These are phyloP conservation scores for Debaryomycetaceae sp. DNA, from an alignment of 1,139 yeast species.

Conservation along the genomic window DNA sequence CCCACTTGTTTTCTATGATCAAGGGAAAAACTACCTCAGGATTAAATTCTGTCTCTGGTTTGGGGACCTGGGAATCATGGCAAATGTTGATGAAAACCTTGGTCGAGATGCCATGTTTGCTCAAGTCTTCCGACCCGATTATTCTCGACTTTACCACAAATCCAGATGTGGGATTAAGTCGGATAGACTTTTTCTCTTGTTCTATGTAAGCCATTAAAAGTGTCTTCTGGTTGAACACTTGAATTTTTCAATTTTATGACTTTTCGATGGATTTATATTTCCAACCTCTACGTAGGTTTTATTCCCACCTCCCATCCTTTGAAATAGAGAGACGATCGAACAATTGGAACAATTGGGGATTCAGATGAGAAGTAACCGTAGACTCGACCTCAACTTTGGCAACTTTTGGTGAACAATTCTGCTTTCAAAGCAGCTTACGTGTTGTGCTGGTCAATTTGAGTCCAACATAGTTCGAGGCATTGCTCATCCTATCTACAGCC, in stretches of 20 bases:
- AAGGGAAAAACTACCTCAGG: conserved; percentile 59
- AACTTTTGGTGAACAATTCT: too few species aligned
- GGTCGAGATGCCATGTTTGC: conserved; percentile 31
- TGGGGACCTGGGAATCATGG: conserved; percentile 60
- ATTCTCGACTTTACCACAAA: conserved; percentile 64
- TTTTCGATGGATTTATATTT: background rate
- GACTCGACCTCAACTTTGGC: too few species aligned
- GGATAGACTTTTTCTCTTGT: conserved; percentile 17
- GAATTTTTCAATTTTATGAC: background rate
- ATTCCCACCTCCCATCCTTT: background rate
- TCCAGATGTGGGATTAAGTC: conserved; percentile 48
- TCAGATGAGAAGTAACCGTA: too few species aligned
- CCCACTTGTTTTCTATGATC: conserved; percentile 76
- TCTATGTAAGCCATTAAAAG: conserved; percentile 13
- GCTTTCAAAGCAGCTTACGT: too few species aligned
- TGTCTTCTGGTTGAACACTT: background rate
- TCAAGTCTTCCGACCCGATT: conserved; percentile 26
- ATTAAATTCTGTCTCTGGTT: conserved; percentile 44
- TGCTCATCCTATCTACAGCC: too few species aligned
- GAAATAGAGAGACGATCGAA: too few species aligned
- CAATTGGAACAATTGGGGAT: too few species aligned
- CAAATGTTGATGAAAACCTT: conserved; percentile 82
- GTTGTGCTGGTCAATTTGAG: too few species aligned
- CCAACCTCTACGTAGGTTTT: background rate
- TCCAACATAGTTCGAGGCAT: too few species aligned